A percentile compares a stretch with the other conserved stretches of the same genome.
These are phyloP conservation scores for Pistacia integerrima DNA, from an alignment of 345 rosid species.

Conservation along the genomic window DNA sequence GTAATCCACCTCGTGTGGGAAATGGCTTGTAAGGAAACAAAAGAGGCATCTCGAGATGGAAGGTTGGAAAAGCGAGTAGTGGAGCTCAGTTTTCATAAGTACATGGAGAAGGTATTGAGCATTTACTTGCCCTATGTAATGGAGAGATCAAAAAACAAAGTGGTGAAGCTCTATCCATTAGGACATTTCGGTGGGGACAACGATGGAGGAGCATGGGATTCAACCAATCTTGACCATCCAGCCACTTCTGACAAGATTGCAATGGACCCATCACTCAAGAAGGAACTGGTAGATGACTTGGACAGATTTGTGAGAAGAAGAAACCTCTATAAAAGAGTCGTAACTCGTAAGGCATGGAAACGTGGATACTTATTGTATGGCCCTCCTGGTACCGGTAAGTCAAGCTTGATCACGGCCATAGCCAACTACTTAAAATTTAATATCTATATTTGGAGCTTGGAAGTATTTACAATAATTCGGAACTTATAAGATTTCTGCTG, in stretches of 20 bases:
- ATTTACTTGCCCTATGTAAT: conserved; percentile 15
- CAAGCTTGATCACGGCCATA: conserved; percentile 14
- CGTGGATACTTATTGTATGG: conserved; percentile 29
- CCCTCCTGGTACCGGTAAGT: too few relatives aligned
- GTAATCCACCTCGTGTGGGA: conserved; percentile 21
- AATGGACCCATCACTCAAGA: conserved; percentile 26
- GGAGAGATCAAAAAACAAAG: conserved; percentile 22
- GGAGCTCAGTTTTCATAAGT: conserved; percentile 23
- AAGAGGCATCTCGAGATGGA: not conserved
- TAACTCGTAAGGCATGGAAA: conserved; percentile 33
- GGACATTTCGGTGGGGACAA: conserved; percentile 11
- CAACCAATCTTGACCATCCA: conserved; percentile 28
- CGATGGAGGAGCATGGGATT: not conserved
- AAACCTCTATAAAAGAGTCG: conserved; percentile 26
- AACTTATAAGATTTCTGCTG: conserved; percentile 16
- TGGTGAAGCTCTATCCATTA: conserved; percentile 23
- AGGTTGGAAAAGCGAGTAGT: not conserved
- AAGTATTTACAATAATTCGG: conserved; percentile 5
- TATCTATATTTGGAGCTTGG: conserved; percentile 25
- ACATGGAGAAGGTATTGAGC: conserved; percentile 22
- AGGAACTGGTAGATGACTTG: conserved; percentile 31
- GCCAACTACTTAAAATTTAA: conserved; percentile 28
- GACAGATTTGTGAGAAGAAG: conserved; percentile 27
- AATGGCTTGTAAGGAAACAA: conserved; percentile 11
- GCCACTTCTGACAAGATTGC: conserved; percentile 34